Conservation (phyloP, 257 asterid genomes). For the Solanum chiquidenum region DNA sequence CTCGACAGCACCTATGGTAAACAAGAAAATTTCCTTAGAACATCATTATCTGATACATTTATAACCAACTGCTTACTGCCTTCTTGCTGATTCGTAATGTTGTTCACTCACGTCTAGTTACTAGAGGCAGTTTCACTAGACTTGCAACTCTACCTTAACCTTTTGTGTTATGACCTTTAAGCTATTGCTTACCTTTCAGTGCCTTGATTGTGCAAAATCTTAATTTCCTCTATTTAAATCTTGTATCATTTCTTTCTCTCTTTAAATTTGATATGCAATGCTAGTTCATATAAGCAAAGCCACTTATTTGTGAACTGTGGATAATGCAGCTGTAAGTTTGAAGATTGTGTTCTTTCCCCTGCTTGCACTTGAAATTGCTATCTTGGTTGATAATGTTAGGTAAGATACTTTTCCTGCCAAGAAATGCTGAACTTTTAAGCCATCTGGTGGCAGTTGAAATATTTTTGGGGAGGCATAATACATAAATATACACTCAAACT, state of each 20-base stretch:
- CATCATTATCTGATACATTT: neutral
- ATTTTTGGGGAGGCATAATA: neutral
- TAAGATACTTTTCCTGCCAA: constrained; percentile 18
- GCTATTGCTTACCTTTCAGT: neutral
- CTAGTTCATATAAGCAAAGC: neutral
- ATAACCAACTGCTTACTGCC: neutral
- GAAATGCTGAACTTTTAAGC: neutral
- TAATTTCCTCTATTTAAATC: neutral
- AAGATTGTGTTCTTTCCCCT: constrained; percentile 89
- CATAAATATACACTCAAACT: neutral
- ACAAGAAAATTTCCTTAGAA: constrained; percentile 6
- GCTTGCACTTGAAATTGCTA: constrained; percentile 70
- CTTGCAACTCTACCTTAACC: neutral
- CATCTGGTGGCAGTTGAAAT: neutral
- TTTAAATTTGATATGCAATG: neutral
- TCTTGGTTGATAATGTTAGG: constrained; percentile 86
- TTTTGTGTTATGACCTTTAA: neutral
- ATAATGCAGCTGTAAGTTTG: constrained; percentile 69
- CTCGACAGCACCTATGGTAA: constrained; percentile 63
- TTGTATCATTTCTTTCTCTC: neutral
- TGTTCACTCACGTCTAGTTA: neutral
- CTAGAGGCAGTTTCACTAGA: neutral
- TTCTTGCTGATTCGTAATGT: neutral
- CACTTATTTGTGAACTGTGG: constrained; percentile 6
- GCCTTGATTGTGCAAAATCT: neutral